A percentile compares a stretch with the other conserved stretches of the same genome.
These are phyloP conservation scores for Leishmania gerbilli DNA, from an alignment of 208 protist species.

Conservation along the genomic window DNA sequence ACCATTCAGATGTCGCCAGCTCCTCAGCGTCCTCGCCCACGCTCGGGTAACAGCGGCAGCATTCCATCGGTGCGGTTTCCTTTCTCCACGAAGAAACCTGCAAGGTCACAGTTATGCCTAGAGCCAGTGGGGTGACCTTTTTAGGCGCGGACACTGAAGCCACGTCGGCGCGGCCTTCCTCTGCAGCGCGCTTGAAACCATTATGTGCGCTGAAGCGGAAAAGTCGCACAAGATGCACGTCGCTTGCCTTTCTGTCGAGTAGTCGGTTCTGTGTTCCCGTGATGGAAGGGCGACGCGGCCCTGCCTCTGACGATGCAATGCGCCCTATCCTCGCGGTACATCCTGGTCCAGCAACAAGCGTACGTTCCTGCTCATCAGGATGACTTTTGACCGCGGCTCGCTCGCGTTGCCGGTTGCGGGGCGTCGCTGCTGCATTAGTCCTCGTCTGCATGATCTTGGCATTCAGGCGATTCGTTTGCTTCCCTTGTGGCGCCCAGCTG, in stretches of 20 bases:
- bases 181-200: constrained; percentile 29
- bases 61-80: constrained; percentile 44
- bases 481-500: too few species aligned
- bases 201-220: constrained; percentile 21
- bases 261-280: constrained; percentile 27
- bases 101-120: constrained; percentile 28
- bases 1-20: too few species aligned
- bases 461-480: too few species aligned
- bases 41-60: constrained; percentile 14
- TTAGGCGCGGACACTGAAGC: constrained; percentile 39
- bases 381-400: too few species aligned
- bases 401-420: too few species aligned
- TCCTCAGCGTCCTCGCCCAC: too few species aligned
- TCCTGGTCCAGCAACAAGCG: too few species aligned
- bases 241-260: constrained; percentile 41
- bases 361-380: too few species aligned
- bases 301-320: constrained; percentile 69
- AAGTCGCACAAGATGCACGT: constrained; percentile 32
- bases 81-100: constrained; percentile 33
- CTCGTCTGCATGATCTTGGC: too few species aligned
- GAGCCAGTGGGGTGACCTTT: constrained; percentile 24
- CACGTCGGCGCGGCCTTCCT: constrained; percentile 22
- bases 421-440: too few species aligned
- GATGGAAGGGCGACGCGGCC: constrained; percentile 18
- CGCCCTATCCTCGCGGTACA: constrained; percentile 17